These are phyloP conservation scores for Medicago truncatula DNA, from an alignment of 306 rosid genomes.

Conservation along the genomic window MtrunA17r5.0-ANR NC_053043.1:48470501-48471000, in stretches of 20 bases:
- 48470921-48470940: too few species aligned
- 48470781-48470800: background rate
- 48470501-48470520: background rate
- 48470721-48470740: conserved; percentile 48
- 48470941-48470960: too few species aligned
- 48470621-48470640: background rate
- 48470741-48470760: conserved; percentile 3
- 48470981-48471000: too few species aligned
- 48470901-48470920: too few species aligned
- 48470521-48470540: background rate
- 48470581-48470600: background rate
- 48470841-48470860: background rate
- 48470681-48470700: too few species aligned
- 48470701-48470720: conserved; percentile 58
- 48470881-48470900: background rate
- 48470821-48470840: background rate
- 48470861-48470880: background rate
- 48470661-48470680: background rate
- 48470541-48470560: background rate
- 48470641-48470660: conserved; percentile 39
- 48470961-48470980: too few species aligned
- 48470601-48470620: background rate
- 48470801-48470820: conserved; percentile 4
- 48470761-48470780: background rate
- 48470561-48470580: background rate